A percentile compares a stretch with the other conserved stretches of the same genome.
phyloP scores from a whole-genome alignment of 2,329 filamentous ascomycete species.

The Ceratocystis destructans region DNA sequence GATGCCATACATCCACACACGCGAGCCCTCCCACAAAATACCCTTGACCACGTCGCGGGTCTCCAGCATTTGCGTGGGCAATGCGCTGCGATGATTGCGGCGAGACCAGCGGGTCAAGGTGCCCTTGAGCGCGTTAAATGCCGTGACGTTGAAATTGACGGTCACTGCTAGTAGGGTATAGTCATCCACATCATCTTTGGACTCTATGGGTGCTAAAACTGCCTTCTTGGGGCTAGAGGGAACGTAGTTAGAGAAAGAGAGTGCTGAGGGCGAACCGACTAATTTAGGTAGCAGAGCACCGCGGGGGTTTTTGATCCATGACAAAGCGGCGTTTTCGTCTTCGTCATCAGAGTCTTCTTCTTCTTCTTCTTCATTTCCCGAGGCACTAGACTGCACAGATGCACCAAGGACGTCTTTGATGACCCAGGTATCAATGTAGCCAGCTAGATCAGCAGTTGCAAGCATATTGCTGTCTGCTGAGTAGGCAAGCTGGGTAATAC shows the following conservation, averaged over 20 bases:
- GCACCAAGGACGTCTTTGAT: constrained; percentile 36
- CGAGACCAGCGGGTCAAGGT: constrained; percentile 74
- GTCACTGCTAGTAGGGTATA: constrained; percentile 42
- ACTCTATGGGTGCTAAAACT: constrained; percentile 19
- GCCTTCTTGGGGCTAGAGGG: constrained; percentile 24
- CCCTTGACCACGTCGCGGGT: constrained; percentile 73
- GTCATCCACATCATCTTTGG: constrained; percentile 28
- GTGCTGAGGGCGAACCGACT: constrained; percentile 47
- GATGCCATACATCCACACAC: constrained; percentile 77
- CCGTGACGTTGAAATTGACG: constrained; percentile 47
- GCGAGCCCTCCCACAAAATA: constrained; percentile 63
- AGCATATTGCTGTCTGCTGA: constrained; percentile 68
- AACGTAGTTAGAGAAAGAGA: constrained; percentile 50
- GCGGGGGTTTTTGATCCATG: constrained; percentile 62
- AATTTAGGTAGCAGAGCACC: constrained; percentile 57
- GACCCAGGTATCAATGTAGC: constrained; percentile 78
- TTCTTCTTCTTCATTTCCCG: constrained; percentile 23
- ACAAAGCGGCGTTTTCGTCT: constrained; percentile 30
- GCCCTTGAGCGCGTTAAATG: constrained; percentile 68
- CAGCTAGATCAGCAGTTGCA: constrained; percentile 66
- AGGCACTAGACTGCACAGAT: constrained; percentile 25
- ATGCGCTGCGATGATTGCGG: constrained; percentile 59
- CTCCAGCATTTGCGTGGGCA: constrained; percentile 61
- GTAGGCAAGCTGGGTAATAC: constrained; percentile 61
- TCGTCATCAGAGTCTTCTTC: constrained; percentile 29